Base-by-base conservation (phyloP, 176 grass and related monocot genomes). In the Phoenix dactylifera region DNA sequence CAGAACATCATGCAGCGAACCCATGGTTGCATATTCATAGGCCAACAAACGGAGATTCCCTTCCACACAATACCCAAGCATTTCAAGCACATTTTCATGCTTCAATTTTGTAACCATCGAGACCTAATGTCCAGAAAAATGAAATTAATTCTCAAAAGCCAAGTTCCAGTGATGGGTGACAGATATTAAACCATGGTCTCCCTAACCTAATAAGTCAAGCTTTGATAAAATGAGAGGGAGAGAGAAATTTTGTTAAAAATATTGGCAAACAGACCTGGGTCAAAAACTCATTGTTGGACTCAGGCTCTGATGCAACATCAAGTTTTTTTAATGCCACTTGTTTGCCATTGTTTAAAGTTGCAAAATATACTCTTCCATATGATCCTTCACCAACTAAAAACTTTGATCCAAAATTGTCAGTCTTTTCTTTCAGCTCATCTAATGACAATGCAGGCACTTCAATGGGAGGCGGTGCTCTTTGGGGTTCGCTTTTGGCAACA, bases 21-120 rank as follows among this genome's bases (percentile, higher is more conserved):
- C 86, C 86, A 95, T 95, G 49, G 90, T 84, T 1, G 90, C 90
- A 71, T 84, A 95, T 76, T 89, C 86, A 79, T 81, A 95, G 16
- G 90, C 80, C 53, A 89, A 81, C 55, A 95, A 74, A 58, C 60
- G 83, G 28, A 95, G 59, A 73, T 95, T 86, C 63, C 79, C 73
- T 74, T 89, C 86, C 14, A 54, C 84, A 64, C 90, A 95, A 79
- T 89, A 89, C 17, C 90, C 90, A 74, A 89, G 54, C 77, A 89
- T 86, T 66, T 87, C 90, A 24, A 95, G 57, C 10, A 86, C 80
- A 54, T 89, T 86, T 24, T 89, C 90, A 58, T 95, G 77, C 59
- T 76, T 95, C 77, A 95, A 51, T 70, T 53, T 89, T 32, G 90
- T 89, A 66, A 89, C 86, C 63, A 79, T 75, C 18, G 90, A 79